phyloP scores from a whole-genome alignment of 2,329 filamentous ascomycete genomes.

The Aureobasidium sp. region DNA sequence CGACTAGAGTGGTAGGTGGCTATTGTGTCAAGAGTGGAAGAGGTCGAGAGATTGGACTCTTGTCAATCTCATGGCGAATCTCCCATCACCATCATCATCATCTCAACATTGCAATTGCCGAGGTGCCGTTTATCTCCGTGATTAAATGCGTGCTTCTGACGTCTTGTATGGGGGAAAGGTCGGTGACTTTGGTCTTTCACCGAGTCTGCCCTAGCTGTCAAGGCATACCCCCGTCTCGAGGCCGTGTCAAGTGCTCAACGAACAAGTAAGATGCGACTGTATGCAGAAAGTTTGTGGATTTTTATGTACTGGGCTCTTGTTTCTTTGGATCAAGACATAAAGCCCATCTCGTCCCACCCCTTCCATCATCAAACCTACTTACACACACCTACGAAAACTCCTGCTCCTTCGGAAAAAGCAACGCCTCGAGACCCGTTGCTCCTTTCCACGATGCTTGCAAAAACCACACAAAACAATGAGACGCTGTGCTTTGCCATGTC shows the following conservation, averaged over 20 bases:
- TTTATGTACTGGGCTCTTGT: too few species aligned
- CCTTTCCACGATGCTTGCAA: background rate
- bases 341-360: too few species aligned
- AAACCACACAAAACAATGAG: background rate
- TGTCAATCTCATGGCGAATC: background rate
- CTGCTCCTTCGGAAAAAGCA: background rate
- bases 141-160: background rate
- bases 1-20: background rate
- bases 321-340: too few species aligned
- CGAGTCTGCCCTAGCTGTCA: too few species aligned
- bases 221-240: too few species aligned
- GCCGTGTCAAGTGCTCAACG: too few species aligned
- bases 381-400: too few species aligned
- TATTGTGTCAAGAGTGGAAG: background rate
- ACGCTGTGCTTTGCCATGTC: slow-evolving; percentile 14
- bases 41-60: background rate
- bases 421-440: background rate
- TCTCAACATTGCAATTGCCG: too few species aligned
- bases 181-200: too few species aligned
- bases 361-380: background rate
- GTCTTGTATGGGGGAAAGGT: too few species aligned
- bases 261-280: too few species aligned
- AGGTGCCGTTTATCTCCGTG: background rate
- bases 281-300: too few species aligned
- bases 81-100: background rate